Evolutionary conservation across 148 eudicot species (phyloP).

Genomic region (Chenopodium album): DNA sequence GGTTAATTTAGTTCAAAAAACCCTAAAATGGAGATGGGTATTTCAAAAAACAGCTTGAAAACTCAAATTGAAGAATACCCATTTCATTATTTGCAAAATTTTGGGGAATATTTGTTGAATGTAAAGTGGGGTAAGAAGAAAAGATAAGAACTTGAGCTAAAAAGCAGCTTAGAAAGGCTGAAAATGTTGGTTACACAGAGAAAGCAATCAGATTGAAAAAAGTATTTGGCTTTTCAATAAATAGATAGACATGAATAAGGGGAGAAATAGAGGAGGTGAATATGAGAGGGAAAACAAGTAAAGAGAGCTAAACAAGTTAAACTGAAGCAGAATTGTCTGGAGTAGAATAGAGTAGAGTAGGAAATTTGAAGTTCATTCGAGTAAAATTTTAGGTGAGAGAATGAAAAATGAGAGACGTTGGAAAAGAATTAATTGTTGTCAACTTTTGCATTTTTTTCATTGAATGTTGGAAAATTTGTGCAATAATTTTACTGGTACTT

Average conservation of each 20-base stretch:
- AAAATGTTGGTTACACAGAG: neutral
- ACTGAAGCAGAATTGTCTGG: neutral
- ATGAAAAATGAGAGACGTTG: no score
- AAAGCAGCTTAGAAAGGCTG: neutral
- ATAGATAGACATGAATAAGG: neutral
- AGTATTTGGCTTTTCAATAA: conserved; percentile 10
- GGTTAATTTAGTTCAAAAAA: neutral
- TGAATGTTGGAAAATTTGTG: no score
- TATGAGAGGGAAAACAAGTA: neutral
- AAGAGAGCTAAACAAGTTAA: neutral
- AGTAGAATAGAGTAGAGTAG: neutral
- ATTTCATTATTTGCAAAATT: conserved; percentile 6
- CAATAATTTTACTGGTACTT: no score
- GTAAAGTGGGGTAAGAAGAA: neutral
- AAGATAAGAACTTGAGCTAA: conserved; percentile 12
- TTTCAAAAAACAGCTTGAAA: conserved; percentile 9
- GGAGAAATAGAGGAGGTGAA: neutral
- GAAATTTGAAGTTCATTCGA: neutral
- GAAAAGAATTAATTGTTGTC: no score
- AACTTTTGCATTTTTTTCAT: no score
- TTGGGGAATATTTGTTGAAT: neutral
- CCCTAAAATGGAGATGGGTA: conserved; percentile 20
- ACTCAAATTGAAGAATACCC: conserved; percentile 23
- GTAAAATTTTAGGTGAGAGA: neutral
- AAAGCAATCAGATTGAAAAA: conserved; percentile 4